Evolutionary conservation across 2,329 filamentous ascomycete species (phyloP).

Genomic region (Xylariaceae sp.): DNA sequence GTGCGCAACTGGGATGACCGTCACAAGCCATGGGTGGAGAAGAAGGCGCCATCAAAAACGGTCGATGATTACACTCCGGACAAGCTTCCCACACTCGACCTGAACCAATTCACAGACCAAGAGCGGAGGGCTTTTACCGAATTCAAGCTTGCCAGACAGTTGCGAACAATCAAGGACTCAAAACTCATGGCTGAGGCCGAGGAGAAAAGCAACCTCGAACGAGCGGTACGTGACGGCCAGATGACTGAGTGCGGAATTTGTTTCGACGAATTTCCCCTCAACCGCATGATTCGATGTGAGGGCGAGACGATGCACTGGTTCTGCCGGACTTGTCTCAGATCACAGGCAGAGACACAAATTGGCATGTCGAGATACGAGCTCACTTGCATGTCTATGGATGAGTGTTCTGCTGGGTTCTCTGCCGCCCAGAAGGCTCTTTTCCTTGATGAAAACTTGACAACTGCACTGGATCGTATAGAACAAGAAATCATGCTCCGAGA

Average conservation of each 20-base stretch:
- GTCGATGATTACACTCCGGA: slow-evolving; percentile 16
- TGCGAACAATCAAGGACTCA: slow-evolving; percentile 27
- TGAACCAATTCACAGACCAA: slow-evolving; percentile 11
- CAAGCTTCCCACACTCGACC: slow-evolving; percentile 16
- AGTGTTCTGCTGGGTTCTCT: slow-evolving; percentile 61
- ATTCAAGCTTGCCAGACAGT: slow-evolving; percentile 34
- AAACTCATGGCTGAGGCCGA: slow-evolving; percentile 25
- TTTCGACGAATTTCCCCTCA: slow-evolving; percentile 61
- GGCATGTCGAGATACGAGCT: slow-evolving; percentile 66
- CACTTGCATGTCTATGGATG: slow-evolving; percentile 65
- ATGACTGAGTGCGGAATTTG: slow-evolving; percentile 71
- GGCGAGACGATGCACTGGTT: slow-evolving; percentile 60
- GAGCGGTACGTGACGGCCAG: slow-evolving; percentile 46
- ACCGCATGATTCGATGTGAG: slow-evolving; percentile 66
- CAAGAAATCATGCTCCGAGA: slow-evolving; percentile 65
- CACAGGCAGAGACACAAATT: slow-evolving; percentile 63
- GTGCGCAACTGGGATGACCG: slow-evolving; percentile 18
- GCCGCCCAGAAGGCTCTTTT: slow-evolving; percentile 51
- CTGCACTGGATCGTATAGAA: slow-evolving; percentile 66
- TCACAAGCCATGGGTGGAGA: slow-evolving; percentile 24
- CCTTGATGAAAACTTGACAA: slow-evolving; percentile 53
- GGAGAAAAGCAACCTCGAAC: slow-evolving; percentile 36
- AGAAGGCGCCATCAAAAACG: slow-evolving; percentile 26
- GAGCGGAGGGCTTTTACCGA: slow-evolving; percentile 37
- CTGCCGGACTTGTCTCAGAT: slow-evolving; percentile 63